These are phyloP conservation scores for Sugiyamaella grinbergsii DNA, from an alignment of 1,139 yeast species.

Conservation along the genomic window DNA sequence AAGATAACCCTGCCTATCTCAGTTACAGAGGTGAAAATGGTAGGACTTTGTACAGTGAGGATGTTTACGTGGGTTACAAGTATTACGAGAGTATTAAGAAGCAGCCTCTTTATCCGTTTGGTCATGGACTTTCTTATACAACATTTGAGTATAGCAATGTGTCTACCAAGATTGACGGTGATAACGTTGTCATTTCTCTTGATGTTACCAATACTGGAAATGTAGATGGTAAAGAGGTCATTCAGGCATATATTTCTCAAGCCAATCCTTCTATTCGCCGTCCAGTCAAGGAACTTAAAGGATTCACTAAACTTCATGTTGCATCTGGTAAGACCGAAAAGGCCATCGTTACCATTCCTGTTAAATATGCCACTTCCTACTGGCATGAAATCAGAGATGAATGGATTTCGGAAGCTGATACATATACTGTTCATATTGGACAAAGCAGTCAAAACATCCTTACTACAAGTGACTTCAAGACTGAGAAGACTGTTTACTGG, in stretches of 20 bases:
- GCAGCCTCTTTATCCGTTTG: slow-evolving; percentile 59
- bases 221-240: slow-evolving; percentile 50
- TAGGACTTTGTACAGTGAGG: slow-evolving; percentile 57
- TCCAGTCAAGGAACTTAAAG: slow-evolving; percentile 61
- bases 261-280: slow-evolving; percentile 48
- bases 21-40: slow-evolving; percentile 52
- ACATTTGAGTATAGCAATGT: slow-evolving; percentile 45
- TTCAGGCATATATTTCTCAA: slow-evolving; percentile 51
- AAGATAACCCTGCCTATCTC: slow-evolving; percentile 55
- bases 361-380: slow-evolving; percentile 57
- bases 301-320: slow-evolving; percentile 53
- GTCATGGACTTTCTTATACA: slow-evolving; percentile 62
- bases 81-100: slow-evolving; percentile 55
- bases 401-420: slow-evolving; percentile 57
- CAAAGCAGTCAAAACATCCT: slow-evolving; percentile 41
- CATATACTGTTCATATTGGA: slow-evolving; percentile 53
- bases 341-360: slow-evolving; percentile 44
- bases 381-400: slow-evolving; percentile 53
- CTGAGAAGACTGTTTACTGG: slow-evolving; percentile 37
- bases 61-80: slow-evolving; percentile 62
- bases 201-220: slow-evolving; percentile 50
- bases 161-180: slow-evolving; percentile 33
- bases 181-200: slow-evolving; percentile 45
- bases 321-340: slow-evolving; percentile 47
- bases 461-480: slow-evolving; percentile 34